A percentile compares a stretch with the other conserved stretches of the same genome.
Conservation (phyloP, 495 filamentous ascomycete species). For the Podospora australis region DNA sequence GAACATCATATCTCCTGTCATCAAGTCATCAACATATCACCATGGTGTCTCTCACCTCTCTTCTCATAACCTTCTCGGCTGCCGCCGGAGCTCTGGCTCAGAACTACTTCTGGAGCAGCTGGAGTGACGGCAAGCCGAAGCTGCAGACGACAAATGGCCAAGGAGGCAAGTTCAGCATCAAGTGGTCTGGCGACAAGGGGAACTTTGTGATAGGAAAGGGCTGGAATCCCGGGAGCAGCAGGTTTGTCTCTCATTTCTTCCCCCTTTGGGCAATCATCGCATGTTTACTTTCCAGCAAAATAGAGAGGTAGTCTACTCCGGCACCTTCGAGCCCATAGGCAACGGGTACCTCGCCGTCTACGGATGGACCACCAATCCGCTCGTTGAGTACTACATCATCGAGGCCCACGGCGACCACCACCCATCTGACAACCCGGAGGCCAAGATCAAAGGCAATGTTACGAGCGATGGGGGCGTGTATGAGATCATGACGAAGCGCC, state of each 20-base stretch:
- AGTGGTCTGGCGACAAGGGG: slow-evolving; percentile 45
- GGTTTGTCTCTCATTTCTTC: slow-evolving; percentile 5
- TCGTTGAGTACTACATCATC: slow-evolving; percentile 55
- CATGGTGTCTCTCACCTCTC: slow-evolving; percentile 20
- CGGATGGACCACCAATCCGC: slow-evolving; percentile 50
- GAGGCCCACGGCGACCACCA: slow-evolving; percentile 50
- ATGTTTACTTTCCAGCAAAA: not conserved
- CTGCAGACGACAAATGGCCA: slow-evolving; percentile 49
- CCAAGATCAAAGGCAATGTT: slow-evolving; percentile 47
- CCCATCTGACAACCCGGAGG: slow-evolving; percentile 39
- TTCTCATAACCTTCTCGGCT: slow-evolving; percentile 10
- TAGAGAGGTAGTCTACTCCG: slow-evolving; percentile 25
- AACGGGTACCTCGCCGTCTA: slow-evolving; percentile 51
- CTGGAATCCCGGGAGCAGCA: slow-evolving; percentile 44
- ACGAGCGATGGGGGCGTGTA: slow-evolving; percentile 54
- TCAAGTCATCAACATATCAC: no score
- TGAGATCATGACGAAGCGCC: slow-evolving; percentile 53
- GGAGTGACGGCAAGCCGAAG: slow-evolving; percentile 47
- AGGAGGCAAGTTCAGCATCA: slow-evolving; percentile 47
- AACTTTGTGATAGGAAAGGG: slow-evolving; percentile 58
- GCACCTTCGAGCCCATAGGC: slow-evolving; percentile 21
- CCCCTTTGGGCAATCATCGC: no score
- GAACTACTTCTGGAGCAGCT: slow-evolving; percentile 56
- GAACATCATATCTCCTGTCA: no score
- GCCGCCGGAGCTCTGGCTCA: slow-evolving; percentile 21